These are phyloP conservation scores for Erythrobasidium hasegawianum DNA, from an alignment of 1,284 basidiomycete species.

Conservation along the genomic window DNA sequence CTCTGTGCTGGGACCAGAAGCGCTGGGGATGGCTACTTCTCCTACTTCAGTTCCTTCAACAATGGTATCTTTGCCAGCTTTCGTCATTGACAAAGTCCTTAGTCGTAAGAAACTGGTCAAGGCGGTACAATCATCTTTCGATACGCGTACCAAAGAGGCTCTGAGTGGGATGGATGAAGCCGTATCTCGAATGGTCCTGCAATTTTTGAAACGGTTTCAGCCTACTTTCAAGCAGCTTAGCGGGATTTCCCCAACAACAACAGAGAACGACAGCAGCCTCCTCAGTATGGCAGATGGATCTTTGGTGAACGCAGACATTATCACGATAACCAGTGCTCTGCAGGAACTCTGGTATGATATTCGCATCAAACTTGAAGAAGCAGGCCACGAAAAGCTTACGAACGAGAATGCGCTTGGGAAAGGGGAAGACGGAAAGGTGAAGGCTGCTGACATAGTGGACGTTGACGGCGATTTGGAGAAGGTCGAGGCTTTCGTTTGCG, in stretches of 20 bases:
- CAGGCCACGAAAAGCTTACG: constrained; percentile 5
- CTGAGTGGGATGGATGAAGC: not conserved
- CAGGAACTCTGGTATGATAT: constrained; percentile 34
- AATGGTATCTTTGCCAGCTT: constrained; percentile 10
- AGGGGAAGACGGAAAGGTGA: constrained; percentile 24
- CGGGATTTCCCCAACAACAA: not conserved
- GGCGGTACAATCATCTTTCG: constrained; percentile 8
- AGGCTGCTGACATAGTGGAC: not conserved
- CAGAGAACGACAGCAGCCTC: constrained; percentile 1
- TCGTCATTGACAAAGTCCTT: not conserved
- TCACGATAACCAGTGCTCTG: constrained; percentile 11
- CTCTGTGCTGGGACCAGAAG: not conserved
- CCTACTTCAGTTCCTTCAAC: not conserved
- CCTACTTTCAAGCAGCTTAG: constrained; percentile 18
- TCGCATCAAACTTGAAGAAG: constrained; percentile 7
- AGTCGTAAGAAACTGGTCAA: constrained; percentile 16
- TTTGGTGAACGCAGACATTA: constrained; percentile 16
- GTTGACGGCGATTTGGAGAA: constrained; percentile 39
- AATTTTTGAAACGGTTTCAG: constrained; percentile 20
- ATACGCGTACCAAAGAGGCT: not conserved
- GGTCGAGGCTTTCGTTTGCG: constrained; percentile 39
- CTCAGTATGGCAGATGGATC: not conserved
- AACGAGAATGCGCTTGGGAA: constrained; percentile 8
- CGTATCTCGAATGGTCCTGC: constrained; percentile 6
- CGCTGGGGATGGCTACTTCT: not conserved